Evolutionary conservation across 1,139 yeast genomes (phyloP).

Genomic region (Saccharomycopsis hybrid): DNA sequence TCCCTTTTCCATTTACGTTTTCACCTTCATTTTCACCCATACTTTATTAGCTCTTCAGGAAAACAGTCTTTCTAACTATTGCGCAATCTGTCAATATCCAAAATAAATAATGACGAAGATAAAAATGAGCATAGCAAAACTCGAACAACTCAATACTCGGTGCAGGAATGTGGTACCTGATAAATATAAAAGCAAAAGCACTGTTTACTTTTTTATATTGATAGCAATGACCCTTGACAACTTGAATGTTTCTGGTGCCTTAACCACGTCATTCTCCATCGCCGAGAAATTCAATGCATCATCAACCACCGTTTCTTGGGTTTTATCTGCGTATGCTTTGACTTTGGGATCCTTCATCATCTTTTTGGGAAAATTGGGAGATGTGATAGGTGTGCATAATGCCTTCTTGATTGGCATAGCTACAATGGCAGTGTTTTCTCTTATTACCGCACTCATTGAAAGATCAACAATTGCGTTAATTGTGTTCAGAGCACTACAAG

Average conservation of each 20-base stretch:
- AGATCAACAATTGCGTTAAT: conserved; percentile 29
- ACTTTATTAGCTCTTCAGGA: too few species aligned
- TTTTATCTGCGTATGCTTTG: conserved; percentile 33
- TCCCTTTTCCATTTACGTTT: too few species aligned
- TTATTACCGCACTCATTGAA: conserved; percentile 30
- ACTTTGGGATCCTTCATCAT: conserved; percentile 34
- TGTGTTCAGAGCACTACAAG: conserved; percentile 35
- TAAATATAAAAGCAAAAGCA: conserved; percentile 14
- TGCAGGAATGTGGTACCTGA: conserved; percentile 22
- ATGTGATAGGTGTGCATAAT: conserved; percentile 31
- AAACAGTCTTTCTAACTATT: too few species aligned
- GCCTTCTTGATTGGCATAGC: conserved; percentile 26
- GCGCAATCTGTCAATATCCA: too few species aligned
- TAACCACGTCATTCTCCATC: background rate
- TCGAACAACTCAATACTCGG: too few species aligned
- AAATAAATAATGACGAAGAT: too few species aligned
- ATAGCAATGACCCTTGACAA: conserved; percentile 10
- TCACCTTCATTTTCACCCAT: too few species aligned
- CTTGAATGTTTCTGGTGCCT: conserved; percentile 16
- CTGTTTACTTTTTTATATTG: conserved; percentile 19
- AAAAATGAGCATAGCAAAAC: too few species aligned
- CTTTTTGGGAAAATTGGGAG: conserved; percentile 32
- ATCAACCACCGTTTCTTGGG: conserved; percentile 31
- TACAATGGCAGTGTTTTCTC: conserved; percentile 26
- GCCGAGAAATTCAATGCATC: conserved; percentile 20